Evolutionary conservation across 1,284 basidiomycete species (phyloP), one percentile per base, ranked within the genome.

Genomic region (Heterobasidion annosum): DNA sequence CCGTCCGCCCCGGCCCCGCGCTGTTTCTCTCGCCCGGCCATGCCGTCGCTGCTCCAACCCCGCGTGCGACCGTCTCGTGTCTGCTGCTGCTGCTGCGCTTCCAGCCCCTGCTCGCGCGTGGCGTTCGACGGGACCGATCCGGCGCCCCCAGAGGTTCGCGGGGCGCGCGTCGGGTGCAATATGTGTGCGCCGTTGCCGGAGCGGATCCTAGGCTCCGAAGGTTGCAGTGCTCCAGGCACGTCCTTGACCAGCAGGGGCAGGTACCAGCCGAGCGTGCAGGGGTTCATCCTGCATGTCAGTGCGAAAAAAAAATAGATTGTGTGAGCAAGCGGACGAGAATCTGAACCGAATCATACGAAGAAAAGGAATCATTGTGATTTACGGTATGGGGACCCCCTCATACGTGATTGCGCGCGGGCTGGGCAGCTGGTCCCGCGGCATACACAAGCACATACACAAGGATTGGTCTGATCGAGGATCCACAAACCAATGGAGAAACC

Each of bases 191-290:
- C 57, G 19, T 47, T 19, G 47, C 55, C 55, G 33, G 12, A 15
- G 45, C 52, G 54, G 19, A 51, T 56, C 43, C 61, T 59, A 15
- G 64, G 61, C 58, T 83, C 83, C 33, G 78, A 82, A 48, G 82
- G 83, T 63, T 83, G 82, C 63, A 84, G 66, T 58, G 82, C 85
- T 12, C 82, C 83, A 63, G 83, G 81, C 55, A 78, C 72, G 64
- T 85, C 84, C 61, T 75, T 76, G 53, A 90, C 81, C 52, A 94
- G 75, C 59, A 96, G 73, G 18, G 94, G 93, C 25, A 96, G 77
- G 69, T 97, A 97, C 85, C 92, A 95, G 6, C 89, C 88, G n/a
- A 95, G 79, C 32, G 93, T 96, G 59, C 88, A 90, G 51, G 94
- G 93, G 67, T 98, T 97, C 91, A 95, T 95, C 73, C 88, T 88